Evolutionary conservation across 148 eudicot genomes (phyloP), one percentile per base, ranked within the genome.

Genomic region (Diospyros lotus): DNA sequence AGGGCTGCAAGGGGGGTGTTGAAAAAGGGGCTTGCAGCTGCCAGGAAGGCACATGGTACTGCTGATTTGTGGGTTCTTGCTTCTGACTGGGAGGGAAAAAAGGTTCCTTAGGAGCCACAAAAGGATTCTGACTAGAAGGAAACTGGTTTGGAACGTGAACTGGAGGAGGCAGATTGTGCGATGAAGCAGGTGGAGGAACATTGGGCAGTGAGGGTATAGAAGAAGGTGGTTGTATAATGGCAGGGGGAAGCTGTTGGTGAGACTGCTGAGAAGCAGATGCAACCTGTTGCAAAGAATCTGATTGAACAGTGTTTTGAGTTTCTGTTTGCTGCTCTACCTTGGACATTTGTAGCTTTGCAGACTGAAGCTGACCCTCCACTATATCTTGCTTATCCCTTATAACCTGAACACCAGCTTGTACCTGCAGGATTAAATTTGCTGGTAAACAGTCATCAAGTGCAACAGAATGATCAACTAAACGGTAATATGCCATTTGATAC

Each of bases 341-440:
- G 12, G 96, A 75, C 65, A 84, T 68, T 74, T 86, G 90, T 63
- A 87, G 74, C 80, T 85, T 90, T 44, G 90, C 82, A 14, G 88
- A 89, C 77, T 83, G 88, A 74, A 88, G 79, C 67, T 89, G 90
- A 82, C 91, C 87, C 60, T 94, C 91, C 56, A 89, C 72, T 64
- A 90, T 85, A 51, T 91, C 98, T 78, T 94, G 98, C 75, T 94
- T 91, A 77, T 90, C 97, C 84, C 68, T 90, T 62, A 94, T 52
- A 53, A 83, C 79, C 64, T 83, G 89, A 10, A 94, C 89, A 68
- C 88, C 87, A 76, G 73, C 75, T 83, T 91, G 91, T 66, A 94
- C 97, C 98, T 94, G 82, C 75, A 66, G 13, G 52, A 52, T 28
- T 28, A 0, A 28, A 28, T 38, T 43, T 56, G 66, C 38, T 53